Evolutionary conservation across 495 filamentous ascomycete genomes (phyloP), one percentile per base, ranked within the genome.

Genomic region (Collariella sp.): DNA sequence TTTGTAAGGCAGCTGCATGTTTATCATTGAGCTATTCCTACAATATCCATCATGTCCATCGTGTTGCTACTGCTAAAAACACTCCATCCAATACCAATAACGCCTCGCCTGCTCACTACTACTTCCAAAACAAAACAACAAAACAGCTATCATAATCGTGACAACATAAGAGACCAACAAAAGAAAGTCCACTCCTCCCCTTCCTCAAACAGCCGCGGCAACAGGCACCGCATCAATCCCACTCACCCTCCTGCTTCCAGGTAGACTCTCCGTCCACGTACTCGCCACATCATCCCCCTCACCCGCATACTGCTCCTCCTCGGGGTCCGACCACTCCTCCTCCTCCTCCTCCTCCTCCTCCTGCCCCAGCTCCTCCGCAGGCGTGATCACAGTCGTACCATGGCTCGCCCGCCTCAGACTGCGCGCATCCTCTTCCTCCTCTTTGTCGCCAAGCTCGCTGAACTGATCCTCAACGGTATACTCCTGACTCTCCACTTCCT

Each of bases 331-430:
- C 19, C 58, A 62, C 1, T 62, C 67, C 1, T 49, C 56, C 10
- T 54, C 41, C 31, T 74, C 77, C 23, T 82, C 84, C 7, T 77
- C 69, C 4, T 76, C 60, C 23, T 62, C 63, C 22, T n/a, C n/a
- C n/a, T n/a, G n/a, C 23, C 82, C 84, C 7, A 77, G 70, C 4
- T 76, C 60, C 23, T 62, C 63, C 22, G 84, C 83, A 57, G 84
- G 81, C 10, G 85, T 86, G 59, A 76, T 70, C 38, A 78, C 72
- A 35, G 72, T 77, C 45, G 71, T 74, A 44, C 56, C 49, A 15
- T 58, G 36, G 45, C 44, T 58, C 56, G 29, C 19, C 47, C 47
- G 39, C 47, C 52, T 34, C 19, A 55, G 46, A 13, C 56, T 53
- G 19, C 44, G 26, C n/a, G 46, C 34, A n/a, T 49, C 53, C 18